Evolutionary conservation across 1,139 yeast species (phyloP).

Genomic region (Meyerozyma sp.): DNA sequence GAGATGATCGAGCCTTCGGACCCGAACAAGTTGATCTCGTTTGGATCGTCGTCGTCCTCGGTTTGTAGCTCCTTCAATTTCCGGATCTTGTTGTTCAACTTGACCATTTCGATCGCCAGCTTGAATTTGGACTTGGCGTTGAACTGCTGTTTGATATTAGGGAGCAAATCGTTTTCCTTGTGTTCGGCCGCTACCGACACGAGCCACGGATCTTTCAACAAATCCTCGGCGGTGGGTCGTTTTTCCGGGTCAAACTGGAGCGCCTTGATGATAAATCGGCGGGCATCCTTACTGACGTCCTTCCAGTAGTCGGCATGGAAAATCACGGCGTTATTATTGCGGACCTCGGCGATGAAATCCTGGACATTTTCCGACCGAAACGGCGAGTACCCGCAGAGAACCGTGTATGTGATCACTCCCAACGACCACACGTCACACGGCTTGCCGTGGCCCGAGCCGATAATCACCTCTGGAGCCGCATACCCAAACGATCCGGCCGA

Average conservation of each 20-base stretch:
- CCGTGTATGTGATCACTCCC: conserved; percentile 86
- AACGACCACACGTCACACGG: conserved; percentile 93
- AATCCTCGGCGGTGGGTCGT: conserved; percentile 63
- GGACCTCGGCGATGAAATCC: conserved; percentile 77
- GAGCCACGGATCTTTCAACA: conserved; percentile 70
- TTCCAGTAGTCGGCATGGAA: conserved; percentile 90
- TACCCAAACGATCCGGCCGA: conserved; percentile 92
- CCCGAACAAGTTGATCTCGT: conserved; percentile 39
- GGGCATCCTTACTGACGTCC: conserved; percentile 68
- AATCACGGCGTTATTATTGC: conserved; percentile 61
- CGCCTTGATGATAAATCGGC: conserved; percentile 63
- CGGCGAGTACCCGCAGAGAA: conserved; percentile 90
- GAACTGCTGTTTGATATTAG: conserved; percentile 47
- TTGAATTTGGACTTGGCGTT: conserved; percentile 81
- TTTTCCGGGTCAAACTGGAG: conserved; percentile 58
- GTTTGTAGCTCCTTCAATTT: conserved; percentile 53
- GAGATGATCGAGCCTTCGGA: conserved; percentile 18
- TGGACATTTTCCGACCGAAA: conserved; percentile 79
- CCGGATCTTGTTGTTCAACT: conserved; percentile 66
- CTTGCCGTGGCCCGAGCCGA: conserved; percentile 78
- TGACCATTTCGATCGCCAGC: conserved; percentile 80
- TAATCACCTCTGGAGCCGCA: conserved; percentile 88
- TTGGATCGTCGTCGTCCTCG: conserved; percentile 52
- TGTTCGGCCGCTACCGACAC: conserved; percentile 42
- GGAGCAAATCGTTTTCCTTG: conserved; percentile 60